Conservation (phyloP, 2,329 filamentous ascomycete species). For the Calonectria hongkongensis region DNA sequence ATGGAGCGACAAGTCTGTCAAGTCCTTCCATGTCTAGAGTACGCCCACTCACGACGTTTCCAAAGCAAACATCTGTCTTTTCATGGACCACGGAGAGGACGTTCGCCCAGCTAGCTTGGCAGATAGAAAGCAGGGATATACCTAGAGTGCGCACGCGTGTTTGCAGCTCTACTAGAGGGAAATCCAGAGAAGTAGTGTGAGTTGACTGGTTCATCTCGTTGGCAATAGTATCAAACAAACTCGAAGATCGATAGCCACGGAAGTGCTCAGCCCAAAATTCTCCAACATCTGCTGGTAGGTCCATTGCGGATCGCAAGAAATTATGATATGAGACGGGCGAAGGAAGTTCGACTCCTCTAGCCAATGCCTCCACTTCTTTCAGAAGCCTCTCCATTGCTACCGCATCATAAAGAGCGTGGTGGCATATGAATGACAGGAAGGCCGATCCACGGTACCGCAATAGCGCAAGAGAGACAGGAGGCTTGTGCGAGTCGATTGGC, state of each 20-base stretch:
- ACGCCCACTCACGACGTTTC: slow-evolving; percentile 88
- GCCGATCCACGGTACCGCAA: slow-evolving; percentile 57
- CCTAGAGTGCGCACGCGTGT: slow-evolving; percentile 70
- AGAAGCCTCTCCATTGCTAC: slow-evolving; percentile 83
- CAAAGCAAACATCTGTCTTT: slow-evolving; percentile 85
- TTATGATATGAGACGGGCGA: slow-evolving; percentile 73
- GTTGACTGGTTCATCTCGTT: slow-evolving; percentile 55
- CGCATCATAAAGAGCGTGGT: slow-evolving; percentile 93
- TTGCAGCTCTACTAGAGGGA: slow-evolving; percentile 68
- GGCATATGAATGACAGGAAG: slow-evolving; percentile 73
- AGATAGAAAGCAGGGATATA: slow-evolving; percentile 78
- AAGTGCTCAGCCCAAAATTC: slow-evolving; percentile 81
- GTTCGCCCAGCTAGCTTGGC: slow-evolving; percentile 84
- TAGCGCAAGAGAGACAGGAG: slow-evolving; percentile 67
- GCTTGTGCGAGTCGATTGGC: slow-evolving; percentile 65
- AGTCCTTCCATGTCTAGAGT: slow-evolving; percentile 79
- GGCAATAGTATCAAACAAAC: slow-evolving; percentile 50
- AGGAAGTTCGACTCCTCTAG: slow-evolving; percentile 68
- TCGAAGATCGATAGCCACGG: slow-evolving; percentile 64
- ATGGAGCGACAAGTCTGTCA: slow-evolving; percentile 87
- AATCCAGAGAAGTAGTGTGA: slow-evolving; percentile 55
- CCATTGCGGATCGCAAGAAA: slow-evolving; percentile 78
- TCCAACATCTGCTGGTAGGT: slow-evolving; percentile 69
- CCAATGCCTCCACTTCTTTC: slow-evolving; percentile 79
- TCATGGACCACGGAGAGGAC: slow-evolving; percentile 75